phyloP scores from a whole-genome alignment of 148 eudicot genomes.

The Euryodendron excelsum region DNA sequence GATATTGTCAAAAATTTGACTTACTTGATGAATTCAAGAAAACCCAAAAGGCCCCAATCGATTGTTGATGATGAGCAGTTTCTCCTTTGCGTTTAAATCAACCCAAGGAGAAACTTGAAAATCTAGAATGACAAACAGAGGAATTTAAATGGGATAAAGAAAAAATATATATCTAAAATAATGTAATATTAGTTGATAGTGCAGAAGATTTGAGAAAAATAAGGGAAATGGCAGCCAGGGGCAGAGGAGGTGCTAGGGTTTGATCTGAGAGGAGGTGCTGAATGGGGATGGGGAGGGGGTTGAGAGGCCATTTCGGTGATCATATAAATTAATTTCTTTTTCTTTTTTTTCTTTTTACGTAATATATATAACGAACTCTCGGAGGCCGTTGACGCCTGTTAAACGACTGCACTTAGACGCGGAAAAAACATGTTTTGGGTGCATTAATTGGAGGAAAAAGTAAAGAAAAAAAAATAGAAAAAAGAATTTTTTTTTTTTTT shows the following conservation, averaged over 20 bases:
- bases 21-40: neutral
- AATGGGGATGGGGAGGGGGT: neutral
- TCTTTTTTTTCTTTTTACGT: neutral
- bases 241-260: slow-evolving; percentile 12
- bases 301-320: slow-evolving; percentile 19
- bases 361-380: neutral
- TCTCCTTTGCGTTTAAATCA: neutral
- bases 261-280: neutral
- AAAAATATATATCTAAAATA: neutral
- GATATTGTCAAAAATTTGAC: neutral
- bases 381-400: neutral
- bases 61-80: slow-evolving; percentile 1
- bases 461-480: neutral
- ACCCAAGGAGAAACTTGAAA: neutral
- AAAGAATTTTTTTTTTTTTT: too few species aligned
- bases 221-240: neutral
- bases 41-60: neutral
- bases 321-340: neutral
- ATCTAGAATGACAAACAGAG: neutral
- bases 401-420: too few species aligned
- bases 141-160: neutral
- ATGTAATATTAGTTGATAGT: neutral
- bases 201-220: neutral
- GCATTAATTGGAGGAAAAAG: neutral
- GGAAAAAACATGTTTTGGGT: too few species aligned